Conservation (phyloP, 2,329 filamentous ascomycete species). For the Alternaria metachromatica region DNA sequence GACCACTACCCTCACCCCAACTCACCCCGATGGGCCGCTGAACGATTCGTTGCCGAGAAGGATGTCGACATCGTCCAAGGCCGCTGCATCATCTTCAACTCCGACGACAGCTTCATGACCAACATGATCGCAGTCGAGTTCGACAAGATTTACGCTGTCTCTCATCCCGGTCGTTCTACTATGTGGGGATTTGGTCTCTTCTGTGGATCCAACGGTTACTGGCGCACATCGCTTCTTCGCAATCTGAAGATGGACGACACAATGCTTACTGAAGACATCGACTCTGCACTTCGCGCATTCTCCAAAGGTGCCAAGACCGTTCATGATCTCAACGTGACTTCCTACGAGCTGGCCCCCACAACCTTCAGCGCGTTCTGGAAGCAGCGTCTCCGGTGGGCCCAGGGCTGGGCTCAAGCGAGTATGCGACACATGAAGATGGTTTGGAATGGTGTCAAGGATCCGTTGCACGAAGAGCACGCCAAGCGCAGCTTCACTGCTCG, state of each 20-base stretch:
- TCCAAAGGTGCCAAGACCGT: constrained; percentile 53
- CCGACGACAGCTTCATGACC: constrained; percentile 52
- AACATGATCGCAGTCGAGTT: constrained; percentile 59
- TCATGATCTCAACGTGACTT: constrained; percentile 58
- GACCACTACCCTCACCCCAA: constrained; percentile 60
- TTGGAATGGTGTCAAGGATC: constrained; percentile 51
- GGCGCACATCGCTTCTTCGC: constrained; percentile 53
- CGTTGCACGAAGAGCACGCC: constrained; percentile 28
- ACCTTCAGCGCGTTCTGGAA: constrained; percentile 56
- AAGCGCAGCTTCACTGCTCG: constrained; percentile 48
- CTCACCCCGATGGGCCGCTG: constrained; percentile 57
- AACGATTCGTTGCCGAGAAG: constrained; percentile 53
- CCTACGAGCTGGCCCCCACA: constrained; percentile 58
- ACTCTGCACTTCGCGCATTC: constrained; percentile 56
- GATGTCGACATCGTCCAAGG: constrained; percentile 59
- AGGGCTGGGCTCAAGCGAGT: constrained; percentile 59
- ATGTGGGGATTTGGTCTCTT: constrained; percentile 59
- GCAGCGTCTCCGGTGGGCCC: constrained; percentile 59
- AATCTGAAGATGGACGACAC: constrained; percentile 59
- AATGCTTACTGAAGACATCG: constrained; percentile 60
- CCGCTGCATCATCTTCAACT: constrained; percentile 58
- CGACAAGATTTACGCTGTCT: constrained; percentile 61
- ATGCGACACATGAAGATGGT: constrained; percentile 52
- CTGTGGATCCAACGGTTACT: constrained; percentile 59
- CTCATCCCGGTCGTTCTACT: constrained; percentile 56